phyloP scores from a whole-genome alignment of 306 rosid species.

The Rubus idaeus region DNA sequence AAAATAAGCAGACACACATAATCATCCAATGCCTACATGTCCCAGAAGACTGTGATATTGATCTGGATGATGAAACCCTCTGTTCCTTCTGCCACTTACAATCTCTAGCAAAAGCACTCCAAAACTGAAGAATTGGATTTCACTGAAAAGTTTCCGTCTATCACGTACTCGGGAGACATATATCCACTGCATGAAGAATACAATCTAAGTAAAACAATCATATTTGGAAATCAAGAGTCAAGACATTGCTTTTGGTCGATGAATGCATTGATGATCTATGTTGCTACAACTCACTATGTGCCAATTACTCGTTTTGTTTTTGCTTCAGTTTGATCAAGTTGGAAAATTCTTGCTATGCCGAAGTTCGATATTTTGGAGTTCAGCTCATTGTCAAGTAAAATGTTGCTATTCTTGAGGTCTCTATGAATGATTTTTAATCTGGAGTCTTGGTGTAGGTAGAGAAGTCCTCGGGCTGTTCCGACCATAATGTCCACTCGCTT shows the following conservation, averaged over 20 bases:
- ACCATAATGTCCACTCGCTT: conserved; percentile 16
- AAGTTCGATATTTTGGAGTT: conserved; percentile 33
- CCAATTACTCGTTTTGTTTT: conserved; percentile 26
- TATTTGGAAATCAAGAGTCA: too few relatives aligned
- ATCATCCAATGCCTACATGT: conserved; percentile 12
- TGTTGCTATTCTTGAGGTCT: conserved; percentile 27
- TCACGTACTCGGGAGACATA: conserved; percentile 30
- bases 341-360: conserved; percentile 30
- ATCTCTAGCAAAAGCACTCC: conserved; percentile 32
- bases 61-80: conserved; percentile 14
- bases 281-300: conserved; percentile 21
- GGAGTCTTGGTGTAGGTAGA: conserved; percentile 28
- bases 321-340: conserved; percentile 24
- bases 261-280: too few relatives aligned
- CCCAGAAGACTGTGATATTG: conserved; percentile 28
- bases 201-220: too few relatives aligned
- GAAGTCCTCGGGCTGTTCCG: conserved; percentile 26
- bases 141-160: conserved; percentile 21
- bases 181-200: conserved; percentile 18
- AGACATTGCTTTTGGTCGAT: too few relatives aligned
- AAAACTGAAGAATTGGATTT: conserved; percentile 29
- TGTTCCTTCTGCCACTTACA: conserved; percentile 21
- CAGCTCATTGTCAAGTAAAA: conserved; percentile 29
- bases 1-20: background rate
- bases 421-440: conserved; percentile 30